Conservation (phyloP, 192 early-diverging fungal species). For the Rhizoclosmatium globosum region DNA sequence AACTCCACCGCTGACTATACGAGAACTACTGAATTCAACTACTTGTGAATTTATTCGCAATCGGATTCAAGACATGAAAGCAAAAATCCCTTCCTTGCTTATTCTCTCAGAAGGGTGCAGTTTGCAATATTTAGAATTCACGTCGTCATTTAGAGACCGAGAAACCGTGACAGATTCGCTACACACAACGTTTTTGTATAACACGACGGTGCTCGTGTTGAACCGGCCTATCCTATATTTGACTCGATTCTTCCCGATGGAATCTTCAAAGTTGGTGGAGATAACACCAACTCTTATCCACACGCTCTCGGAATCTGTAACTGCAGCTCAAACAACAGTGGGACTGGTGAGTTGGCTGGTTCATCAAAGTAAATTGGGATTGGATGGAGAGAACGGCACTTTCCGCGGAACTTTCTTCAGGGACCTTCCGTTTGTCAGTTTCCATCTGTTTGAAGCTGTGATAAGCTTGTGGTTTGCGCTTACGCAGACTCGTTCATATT, state of each 20-base stretch:
- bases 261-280: neutral
- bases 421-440: neutral
- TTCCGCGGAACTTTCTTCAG: neutral
- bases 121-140: no score
- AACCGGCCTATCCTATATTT: slow-evolving; percentile 17
- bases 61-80: neutral
- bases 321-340: neutral
- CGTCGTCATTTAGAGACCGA: neutral
- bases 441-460: slow-evolving; percentile 23
- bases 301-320: neutral
- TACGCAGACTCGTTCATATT: neutral
- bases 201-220: neutral
- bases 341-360: neutral
- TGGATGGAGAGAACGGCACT: neutral
- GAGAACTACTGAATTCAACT: neutral
- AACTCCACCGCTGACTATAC: neutral
- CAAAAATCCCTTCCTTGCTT: neutral
- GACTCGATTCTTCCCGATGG: neutral
- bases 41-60: neutral
- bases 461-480: slow-evolving; percentile 23
- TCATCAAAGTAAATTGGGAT: neutral
- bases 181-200: neutral
- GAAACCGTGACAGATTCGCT: neutral
- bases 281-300: neutral
- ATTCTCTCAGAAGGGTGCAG: neutral